phyloP scores from a whole-genome alignment of 108 stramenopile species.

The Nannochloropsis granulata region DNA sequence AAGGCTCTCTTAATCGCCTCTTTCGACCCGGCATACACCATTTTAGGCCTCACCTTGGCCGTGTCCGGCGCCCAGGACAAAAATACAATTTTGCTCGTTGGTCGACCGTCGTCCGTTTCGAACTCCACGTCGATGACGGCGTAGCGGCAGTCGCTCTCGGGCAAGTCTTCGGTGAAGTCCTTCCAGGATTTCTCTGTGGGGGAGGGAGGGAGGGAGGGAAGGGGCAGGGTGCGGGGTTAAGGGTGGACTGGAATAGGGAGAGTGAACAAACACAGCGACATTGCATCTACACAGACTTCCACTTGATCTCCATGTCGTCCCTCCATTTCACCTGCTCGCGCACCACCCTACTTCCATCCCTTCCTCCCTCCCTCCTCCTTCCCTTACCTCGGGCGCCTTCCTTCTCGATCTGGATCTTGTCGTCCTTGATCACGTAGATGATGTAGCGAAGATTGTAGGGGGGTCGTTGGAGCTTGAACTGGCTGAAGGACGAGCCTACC shows the following conservation, averaged over 20 bases:
- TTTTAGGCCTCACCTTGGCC: conserved; percentile 64
- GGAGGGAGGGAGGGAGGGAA: neutral
- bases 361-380: neutral
- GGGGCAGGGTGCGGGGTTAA: too few species aligned
- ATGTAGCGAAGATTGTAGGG: conserved; percentile 23
- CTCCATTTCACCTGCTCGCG: too few species aligned
- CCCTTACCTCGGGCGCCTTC: conserved; percentile 7
- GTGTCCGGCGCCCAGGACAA: conserved; percentile 87
- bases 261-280: too few species aligned
- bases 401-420: conserved; percentile 15
- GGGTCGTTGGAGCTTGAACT: conserved; percentile 24
- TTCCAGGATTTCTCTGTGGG: conserved; percentile 4
- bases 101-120: conserved; percentile 63
- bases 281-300: too few species aligned
- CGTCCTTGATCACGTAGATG: conserved; percentile 20
- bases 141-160: conserved; percentile 66
- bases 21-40: conserved; percentile 84
- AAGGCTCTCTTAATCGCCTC: conserved; percentile 50
- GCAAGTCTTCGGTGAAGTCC: conserved; percentile 19
- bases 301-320: too few species aligned
- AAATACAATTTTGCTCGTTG: conserved; percentile 75
- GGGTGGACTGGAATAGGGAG: too few species aligned
- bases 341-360: too few species aligned
- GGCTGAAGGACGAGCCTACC: conserved; percentile 19
- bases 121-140: conserved; percentile 78